Conservation (phyloP, 176 grass and related monocot species). For the Bothriochloa decipiens region DNA sequence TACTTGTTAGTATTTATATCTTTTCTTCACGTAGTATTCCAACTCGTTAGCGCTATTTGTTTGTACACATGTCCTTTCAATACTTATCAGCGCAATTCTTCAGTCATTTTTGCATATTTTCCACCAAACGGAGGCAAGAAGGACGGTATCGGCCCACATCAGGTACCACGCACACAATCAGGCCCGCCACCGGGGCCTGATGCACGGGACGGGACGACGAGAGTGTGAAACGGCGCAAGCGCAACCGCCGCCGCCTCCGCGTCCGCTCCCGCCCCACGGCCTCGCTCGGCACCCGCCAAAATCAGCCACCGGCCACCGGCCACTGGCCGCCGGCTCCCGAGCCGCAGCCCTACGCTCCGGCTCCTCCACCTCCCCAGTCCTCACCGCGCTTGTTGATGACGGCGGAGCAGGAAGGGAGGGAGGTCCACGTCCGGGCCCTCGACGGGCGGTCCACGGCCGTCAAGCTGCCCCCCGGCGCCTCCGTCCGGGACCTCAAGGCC, state of each 20-base stretch:
- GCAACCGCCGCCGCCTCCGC: constrained; percentile 31
- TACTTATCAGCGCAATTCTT: no score
- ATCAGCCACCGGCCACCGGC: constrained; percentile 15
- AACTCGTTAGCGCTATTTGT: no score
- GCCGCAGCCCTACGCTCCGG: neutral
- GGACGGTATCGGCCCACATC: neutral
- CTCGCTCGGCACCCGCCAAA: constrained; percentile 39
- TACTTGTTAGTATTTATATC: no score
- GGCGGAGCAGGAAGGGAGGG: constrained; percentile 35
- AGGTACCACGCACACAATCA: neutral
- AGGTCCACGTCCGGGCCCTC: constrained; percentile 75
- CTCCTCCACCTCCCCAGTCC: neutral
- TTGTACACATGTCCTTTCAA: no score
- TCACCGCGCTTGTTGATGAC: neutral
- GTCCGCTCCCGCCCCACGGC: neutral
- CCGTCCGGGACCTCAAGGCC: constrained; percentile 79
- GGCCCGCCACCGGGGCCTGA: neutral
- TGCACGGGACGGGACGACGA: neutral
- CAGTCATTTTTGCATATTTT: no score
- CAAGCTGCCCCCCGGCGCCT: constrained; percentile 39
- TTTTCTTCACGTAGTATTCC: no score
- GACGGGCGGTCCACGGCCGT: constrained; percentile 57
- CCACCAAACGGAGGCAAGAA: no score
- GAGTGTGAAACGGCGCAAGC: neutral
- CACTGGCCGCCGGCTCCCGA: constrained; percentile 9